Evolutionary conservation across 2,329 filamentous ascomycete genomes (phyloP), one percentile per base, ranked within the genome.

Genomic region (Ceratocystis papillata): DNA sequence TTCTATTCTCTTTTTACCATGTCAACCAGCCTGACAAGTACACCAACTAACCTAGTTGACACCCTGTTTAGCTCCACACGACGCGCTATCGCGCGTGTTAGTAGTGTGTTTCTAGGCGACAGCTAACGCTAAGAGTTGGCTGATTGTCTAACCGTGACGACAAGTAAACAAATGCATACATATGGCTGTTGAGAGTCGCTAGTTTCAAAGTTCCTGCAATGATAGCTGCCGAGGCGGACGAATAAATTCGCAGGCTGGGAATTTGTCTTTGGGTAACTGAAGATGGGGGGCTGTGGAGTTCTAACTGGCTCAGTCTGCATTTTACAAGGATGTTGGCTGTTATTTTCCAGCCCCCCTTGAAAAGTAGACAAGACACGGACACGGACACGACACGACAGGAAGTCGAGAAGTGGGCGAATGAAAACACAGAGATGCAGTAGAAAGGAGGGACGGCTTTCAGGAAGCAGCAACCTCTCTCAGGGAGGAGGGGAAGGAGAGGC

Each of bases 171-270:
- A 57, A 33, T 17, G 53, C 5, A 53, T 53, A 12, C 33, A 37
- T 50, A 10, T 22, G 3, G n/a, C 25, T 10, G 7, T 8, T 25
- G 25, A 28, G 25, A 33, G 53, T 22, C 25, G 25, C 48, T 22
- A 15, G n/a, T 25, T 53, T 12, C 8, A 37, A 25, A 53, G 20
- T 8, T 25, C 48, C 20, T 53, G 20, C 25, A 25, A 53, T 17
- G 33, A 28, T 17, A 57, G n/a, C 53, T 33, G 53, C 53, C 53
- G 25, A 57, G 28, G 53, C 2, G 17, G 28, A 22, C n/a, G 17
- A 57, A 57, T 57, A 57, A 57, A 57, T 57, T n/a, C 25, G 53
- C 53, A 57, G 53, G 53, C 53, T 57, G 53, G 53, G 53, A 33
- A 5, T 30, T 3, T 33, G 25, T 17, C 15, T n/a, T 20, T 57